Percentiles rank a stretch among this genome's conserved stretches.
phyloP scores from a whole-genome alignment of 371 early-diverging fungal genomes.

The Mucor saturninus region DNA sequence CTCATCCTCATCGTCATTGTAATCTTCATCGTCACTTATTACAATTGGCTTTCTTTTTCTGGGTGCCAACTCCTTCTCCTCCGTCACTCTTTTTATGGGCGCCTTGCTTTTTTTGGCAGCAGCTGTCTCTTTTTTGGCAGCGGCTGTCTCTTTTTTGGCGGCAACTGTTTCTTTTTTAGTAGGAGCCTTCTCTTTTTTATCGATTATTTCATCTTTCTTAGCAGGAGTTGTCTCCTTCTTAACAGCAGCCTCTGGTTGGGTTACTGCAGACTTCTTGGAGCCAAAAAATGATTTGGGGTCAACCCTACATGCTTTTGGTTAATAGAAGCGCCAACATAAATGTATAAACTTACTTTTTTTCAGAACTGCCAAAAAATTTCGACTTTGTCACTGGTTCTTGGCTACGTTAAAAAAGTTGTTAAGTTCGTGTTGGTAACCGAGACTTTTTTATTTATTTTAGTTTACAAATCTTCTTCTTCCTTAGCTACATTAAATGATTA shows the following conservation, averaged over 20 bases:
- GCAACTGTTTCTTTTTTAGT: neutral
- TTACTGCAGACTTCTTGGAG: neutral
- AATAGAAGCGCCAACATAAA: neutral
- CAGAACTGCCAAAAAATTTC: neutral
- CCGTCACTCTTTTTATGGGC: neutral
- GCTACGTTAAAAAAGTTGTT: neutral
- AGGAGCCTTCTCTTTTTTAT: neutral
- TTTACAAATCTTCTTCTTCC: conserved; percentile 15
- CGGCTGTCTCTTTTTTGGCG: neutral
- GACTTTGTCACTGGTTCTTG: conserved; percentile 5
- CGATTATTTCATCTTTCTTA: neutral
- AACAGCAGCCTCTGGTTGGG: neutral
- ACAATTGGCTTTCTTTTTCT: conserved; percentile 2
- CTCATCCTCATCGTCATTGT: conserved; percentile 22
- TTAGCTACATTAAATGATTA: neutral
- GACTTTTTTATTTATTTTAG: neutral
- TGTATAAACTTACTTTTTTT: neutral
- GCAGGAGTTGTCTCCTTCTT: neutral
- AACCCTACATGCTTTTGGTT: neutral
- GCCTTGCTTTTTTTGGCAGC: neutral
- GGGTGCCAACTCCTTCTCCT: neutral
- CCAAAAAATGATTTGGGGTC: conserved; percentile 18
- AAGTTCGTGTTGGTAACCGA: neutral
- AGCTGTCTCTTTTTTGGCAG: neutral
- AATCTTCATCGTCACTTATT: conserved; percentile 18